These are phyloP conservation scores for Colletotrichum musicola DNA, from an alignment of 2,329 filamentous ascomycete genomes.

Conservation along the genomic window DNA sequence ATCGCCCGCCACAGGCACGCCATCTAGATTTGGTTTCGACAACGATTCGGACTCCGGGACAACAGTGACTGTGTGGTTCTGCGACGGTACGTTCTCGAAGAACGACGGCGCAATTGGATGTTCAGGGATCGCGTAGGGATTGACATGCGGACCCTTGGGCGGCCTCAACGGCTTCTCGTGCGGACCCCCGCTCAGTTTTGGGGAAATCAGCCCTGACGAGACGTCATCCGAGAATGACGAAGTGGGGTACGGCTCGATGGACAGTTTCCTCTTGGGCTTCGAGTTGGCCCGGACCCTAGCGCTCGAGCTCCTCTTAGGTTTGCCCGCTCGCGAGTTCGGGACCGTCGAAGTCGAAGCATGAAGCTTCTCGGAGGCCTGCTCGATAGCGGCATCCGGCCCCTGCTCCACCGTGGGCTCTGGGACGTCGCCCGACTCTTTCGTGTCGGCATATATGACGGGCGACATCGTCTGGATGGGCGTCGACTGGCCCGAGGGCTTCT, in stretches of 20 bases:
- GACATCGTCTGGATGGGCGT: constrained; percentile 27
- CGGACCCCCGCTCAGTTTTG: constrained; percentile 46
- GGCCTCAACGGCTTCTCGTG: constrained; percentile 52
- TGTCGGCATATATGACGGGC: constrained; percentile 28
- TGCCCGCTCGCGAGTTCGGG: constrained; percentile 14
- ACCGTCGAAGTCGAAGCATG: constrained; percentile 23
- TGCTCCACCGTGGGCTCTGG: constrained; percentile 18
- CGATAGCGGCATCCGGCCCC: constrained; percentile 9
- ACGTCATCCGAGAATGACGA: constrained; percentile 46
- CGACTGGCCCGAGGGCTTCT: constrained; percentile 32
- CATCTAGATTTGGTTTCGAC: constrained; percentile 1
- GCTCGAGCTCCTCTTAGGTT: constrained; percentile 41
- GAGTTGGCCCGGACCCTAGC: constrained; percentile 43
- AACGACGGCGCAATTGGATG: constrained; percentile 52
- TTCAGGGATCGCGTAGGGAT: constrained; percentile 49
- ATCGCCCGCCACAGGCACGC: background rate
- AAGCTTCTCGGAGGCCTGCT: constrained; percentile 29
- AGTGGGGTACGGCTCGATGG: constrained; percentile 48
- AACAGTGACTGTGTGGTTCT: constrained; percentile 23
- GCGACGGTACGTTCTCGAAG: constrained; percentile 53
- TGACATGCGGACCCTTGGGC: constrained; percentile 45
- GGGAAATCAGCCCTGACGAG: constrained; percentile 47
- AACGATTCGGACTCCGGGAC: constrained; percentile 33
- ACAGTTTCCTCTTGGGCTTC: constrained; percentile 46
- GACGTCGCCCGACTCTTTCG: constrained; percentile 41